These are phyloP conservation scores for Naganishia onofrii DNA, from an alignment of 768 basidiomycete species.

Conservation along the genomic window DNA sequence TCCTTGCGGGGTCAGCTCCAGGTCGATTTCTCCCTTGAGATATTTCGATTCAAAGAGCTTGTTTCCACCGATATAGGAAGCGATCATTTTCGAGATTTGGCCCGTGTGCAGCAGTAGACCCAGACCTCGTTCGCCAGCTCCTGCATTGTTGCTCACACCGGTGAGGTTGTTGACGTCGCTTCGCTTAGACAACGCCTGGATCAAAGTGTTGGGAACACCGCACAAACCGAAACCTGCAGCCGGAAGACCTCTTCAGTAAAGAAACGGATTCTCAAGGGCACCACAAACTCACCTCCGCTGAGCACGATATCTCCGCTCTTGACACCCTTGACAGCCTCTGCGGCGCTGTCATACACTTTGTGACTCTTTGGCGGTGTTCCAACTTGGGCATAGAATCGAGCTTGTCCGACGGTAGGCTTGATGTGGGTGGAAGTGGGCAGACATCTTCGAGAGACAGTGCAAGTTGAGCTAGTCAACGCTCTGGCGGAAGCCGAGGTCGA, in stretches of 20 bases:
- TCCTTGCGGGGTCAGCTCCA: constrained; percentile 85
- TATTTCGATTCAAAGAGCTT: constrained; percentile 80
- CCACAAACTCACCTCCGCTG: constrained; percentile 66
- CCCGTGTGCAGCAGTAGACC: constrained; percentile 66
- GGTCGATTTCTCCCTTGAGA: constrained; percentile 72
- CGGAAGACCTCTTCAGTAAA: neutral
- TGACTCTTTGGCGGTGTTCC: constrained; percentile 29
- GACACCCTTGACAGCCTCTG: constrained; percentile 78
- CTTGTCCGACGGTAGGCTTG: constrained; percentile 2
- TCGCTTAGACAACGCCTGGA: constrained; percentile 70
- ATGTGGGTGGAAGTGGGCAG: constrained; percentile 6
- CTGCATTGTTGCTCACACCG: constrained; percentile 86
- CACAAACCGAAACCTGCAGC: constrained; percentile 77
- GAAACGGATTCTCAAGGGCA: no score
- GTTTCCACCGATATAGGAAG: constrained; percentile 87
- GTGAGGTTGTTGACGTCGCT: constrained; percentile 66
- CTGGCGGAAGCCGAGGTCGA: constrained; percentile 10
- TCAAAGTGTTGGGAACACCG: constrained; percentile 88
- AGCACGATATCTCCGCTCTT: constrained; percentile 75
- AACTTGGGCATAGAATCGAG: constrained; percentile 17
- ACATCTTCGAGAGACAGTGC: constrained; percentile 10
- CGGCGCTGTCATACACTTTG: constrained; percentile 74
- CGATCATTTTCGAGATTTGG: constrained; percentile 77
- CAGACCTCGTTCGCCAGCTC: constrained; percentile 40
- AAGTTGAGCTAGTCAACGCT: constrained; percentile 1